phyloP scores from a whole-genome alignment of 1,284 basidiomycete species.

The Meira miltonrushii region DNA sequence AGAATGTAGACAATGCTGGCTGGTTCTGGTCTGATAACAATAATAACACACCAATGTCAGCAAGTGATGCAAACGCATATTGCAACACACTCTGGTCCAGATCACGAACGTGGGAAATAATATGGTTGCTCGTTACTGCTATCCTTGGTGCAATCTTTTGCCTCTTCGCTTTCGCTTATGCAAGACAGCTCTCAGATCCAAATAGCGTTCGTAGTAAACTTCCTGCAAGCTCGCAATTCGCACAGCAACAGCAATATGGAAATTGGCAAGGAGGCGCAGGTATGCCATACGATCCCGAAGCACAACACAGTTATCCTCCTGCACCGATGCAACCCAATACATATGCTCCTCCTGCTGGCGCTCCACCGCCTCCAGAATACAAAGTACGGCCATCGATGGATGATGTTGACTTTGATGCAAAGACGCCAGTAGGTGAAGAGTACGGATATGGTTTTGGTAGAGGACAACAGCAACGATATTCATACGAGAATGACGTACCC shows the following conservation, averaged over 20 bases:
- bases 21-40: constrained; percentile 5
- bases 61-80: constrained; percentile 24
- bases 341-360: constrained; percentile 2
- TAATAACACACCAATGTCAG: constrained; percentile 14
- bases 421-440: neutral
- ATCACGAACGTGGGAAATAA: constrained; percentile 29
- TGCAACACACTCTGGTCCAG: constrained; percentile 28
- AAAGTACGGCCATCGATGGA: constrained; percentile 3
- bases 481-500: neutral
- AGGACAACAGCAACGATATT: neutral
- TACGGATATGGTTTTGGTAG: neutral
- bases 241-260: neutral
- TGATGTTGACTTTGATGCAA: constrained; percentile 3
- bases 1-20: constrained; percentile 6
- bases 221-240: neutral
- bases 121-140: constrained; percentile 34
- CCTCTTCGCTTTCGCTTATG: constrained; percentile 38
- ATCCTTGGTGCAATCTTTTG: constrained; percentile 34
- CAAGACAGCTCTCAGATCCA: constrained; percentile 33
- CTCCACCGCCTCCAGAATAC: neutral
- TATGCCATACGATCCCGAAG: constrained; percentile 7
- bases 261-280: neutral
- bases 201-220: constrained; percentile 19
- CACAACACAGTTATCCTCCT: constrained; percentile 13
- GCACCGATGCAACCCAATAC: neutral